phyloP scores from a whole-genome alignment of 2,329 filamentous ascomycete species.

The Leptodontidium sp. region DNA sequence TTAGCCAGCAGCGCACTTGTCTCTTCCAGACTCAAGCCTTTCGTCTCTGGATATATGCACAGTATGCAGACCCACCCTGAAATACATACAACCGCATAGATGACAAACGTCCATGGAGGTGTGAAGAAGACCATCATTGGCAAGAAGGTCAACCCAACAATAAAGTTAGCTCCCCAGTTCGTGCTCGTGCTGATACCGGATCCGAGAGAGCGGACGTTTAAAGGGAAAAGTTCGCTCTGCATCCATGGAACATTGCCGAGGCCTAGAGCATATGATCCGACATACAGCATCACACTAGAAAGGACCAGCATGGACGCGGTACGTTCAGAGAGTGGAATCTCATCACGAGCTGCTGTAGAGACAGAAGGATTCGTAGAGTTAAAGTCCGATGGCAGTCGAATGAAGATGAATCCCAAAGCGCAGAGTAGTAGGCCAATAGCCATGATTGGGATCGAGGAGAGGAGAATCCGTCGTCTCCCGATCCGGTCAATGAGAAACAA shows the following conservation, averaged over 20 bases:
- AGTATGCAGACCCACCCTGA: conserved; percentile 74
- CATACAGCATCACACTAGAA: conserved; percentile 80
- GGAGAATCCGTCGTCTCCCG: conserved; percentile 79
- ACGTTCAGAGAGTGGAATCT: conserved; percentile 37
- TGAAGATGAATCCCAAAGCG: conserved; percentile 75
- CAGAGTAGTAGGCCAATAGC: conserved; percentile 74
- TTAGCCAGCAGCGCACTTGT: conserved; percentile 74
- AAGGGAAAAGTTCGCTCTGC: conserved; percentile 89
- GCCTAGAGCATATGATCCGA: conserved; percentile 85
- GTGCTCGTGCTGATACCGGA: conserved; percentile 80
- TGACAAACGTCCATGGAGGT: conserved; percentile 78
- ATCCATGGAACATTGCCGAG: conserved; percentile 96
- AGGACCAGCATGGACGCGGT: conserved; percentile 68
- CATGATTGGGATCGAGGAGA: conserved; percentile 89
- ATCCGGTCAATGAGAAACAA: conserved; percentile 81
- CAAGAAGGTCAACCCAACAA: conserved; percentile 86
- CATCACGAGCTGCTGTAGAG: conserved; percentile 36
- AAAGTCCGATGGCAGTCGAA: conserved; percentile 42
- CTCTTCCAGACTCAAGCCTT: conserved; percentile 82
- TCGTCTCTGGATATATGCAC: conserved; percentile 86
- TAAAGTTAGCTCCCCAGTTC: conserved; percentile 88
- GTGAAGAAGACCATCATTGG: conserved; percentile 83
- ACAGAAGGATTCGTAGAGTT: conserved; percentile 40
- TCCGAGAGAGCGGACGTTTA: conserved; percentile 75
- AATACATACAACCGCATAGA: conserved; percentile 79